These are phyloP conservation scores for Acorus gramineus DNA, from an alignment of 106 monocot genomes.

Conservation along the genomic window DNA sequence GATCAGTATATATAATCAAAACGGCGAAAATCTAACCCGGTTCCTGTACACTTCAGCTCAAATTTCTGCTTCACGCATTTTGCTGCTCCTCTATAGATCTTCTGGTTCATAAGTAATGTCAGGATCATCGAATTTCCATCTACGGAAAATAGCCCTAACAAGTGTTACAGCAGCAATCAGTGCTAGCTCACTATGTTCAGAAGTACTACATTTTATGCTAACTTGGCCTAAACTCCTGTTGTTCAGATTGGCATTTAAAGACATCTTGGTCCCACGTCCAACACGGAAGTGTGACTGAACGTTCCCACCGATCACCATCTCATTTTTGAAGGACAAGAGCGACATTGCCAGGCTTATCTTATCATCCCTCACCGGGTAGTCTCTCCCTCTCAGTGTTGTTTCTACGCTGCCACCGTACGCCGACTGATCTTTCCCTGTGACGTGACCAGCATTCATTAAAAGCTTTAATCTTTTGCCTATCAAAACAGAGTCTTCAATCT, in stretches of 20 bases:
- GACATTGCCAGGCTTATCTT: slow-evolving; percentile 31
- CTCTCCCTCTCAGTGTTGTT: slow-evolving; percentile 44
- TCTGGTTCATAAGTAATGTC: too few relatives aligned
- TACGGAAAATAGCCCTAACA: slow-evolving; percentile 32
- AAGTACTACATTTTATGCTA: slow-evolving; percentile 38
- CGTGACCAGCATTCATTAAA: slow-evolving; percentile 29
- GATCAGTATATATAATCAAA: too few relatives aligned
- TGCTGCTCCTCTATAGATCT: too few relatives aligned
- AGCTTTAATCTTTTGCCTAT: slow-evolving; percentile 44
- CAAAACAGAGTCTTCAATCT: slow-evolving; percentile 63
- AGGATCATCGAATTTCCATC: slow-evolving; percentile 14
- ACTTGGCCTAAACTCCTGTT: slow-evolving; percentile 55
- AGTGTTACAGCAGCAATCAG: slow-evolving; percentile 44
- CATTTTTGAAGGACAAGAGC: slow-evolving; percentile 56
- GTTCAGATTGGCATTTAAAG: slow-evolving; percentile 59
- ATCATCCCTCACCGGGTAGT: slow-evolving; percentile 85
- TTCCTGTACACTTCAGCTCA: too few relatives aligned
- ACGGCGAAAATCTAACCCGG: too few relatives aligned
- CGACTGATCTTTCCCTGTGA: slow-evolving; percentile 37
- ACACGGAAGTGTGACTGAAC: slow-evolving; percentile 58
- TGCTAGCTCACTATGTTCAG: slow-evolving; percentile 46
- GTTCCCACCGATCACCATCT: slow-evolving; percentile 51
- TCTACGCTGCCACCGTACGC: slow-evolving; percentile 67
- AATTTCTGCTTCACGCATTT: too few relatives aligned
- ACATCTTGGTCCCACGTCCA: slow-evolving; percentile 36